These are phyloP conservation scores for Pythium guiyangense DNA, from an alignment of 352 stramenopile species.

Conservation along the genomic window DNA sequence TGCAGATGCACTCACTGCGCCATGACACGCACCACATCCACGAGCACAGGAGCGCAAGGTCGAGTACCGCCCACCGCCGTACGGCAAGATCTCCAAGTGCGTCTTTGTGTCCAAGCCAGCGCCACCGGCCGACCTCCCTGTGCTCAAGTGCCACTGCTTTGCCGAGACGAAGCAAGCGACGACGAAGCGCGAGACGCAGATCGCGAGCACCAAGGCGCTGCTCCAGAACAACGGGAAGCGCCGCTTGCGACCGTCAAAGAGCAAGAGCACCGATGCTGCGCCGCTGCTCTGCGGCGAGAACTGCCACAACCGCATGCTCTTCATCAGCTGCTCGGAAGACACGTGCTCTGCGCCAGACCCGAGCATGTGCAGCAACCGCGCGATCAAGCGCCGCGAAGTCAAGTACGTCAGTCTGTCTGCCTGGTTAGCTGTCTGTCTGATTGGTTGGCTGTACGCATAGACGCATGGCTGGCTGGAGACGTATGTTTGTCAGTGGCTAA, in stretches of 20 bases:
- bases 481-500: background rate
- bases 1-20: background rate
- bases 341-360: constrained; percentile 70
- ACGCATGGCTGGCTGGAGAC: background rate
- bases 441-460: background rate
- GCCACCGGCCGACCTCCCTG: constrained; percentile 43
- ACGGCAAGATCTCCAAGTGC: constrained; percentile 63
- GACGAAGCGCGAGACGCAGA: constrained; percentile 48
- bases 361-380: constrained; percentile 66
- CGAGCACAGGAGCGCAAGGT: constrained; percentile 32
- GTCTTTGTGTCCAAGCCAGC: constrained; percentile 67
- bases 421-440: background rate
- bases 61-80: constrained; percentile 47
- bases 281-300: constrained; percentile 44
- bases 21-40: too few species aligned
- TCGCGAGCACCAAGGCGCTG: constrained; percentile 35
- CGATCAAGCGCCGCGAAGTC: constrained; percentile 58
- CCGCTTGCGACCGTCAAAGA: constrained; percentile 3
- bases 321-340: constrained; percentile 78
- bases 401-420: constrained; percentile 26
- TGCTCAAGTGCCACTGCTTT: constrained; percentile 78
- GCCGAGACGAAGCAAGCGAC: constrained; percentile 35
- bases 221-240: constrained; percentile 12
- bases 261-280: background rate
- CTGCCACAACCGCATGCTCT: constrained; percentile 83